Evolutionary conservation across 2,329 filamentous ascomycete species (phyloP).

Genomic region (Monilinia laxa): DNA sequence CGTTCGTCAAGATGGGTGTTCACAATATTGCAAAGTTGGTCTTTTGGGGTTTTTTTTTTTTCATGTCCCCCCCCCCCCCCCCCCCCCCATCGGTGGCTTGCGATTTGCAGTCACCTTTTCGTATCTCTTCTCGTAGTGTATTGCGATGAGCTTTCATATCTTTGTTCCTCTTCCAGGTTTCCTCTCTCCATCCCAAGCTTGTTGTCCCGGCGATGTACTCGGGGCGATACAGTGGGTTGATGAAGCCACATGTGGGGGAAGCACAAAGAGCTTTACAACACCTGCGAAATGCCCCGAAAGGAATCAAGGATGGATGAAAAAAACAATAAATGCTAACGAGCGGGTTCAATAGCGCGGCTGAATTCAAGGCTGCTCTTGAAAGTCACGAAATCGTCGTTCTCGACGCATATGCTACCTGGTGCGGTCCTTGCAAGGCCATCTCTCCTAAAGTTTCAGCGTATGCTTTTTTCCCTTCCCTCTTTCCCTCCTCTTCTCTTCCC

Average conservation of each 20-base stretch:
- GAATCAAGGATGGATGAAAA: neutral
- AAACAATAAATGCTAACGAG: slow-evolving; percentile 29
- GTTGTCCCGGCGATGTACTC: neutral
- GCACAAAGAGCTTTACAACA: neutral
- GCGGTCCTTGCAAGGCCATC: slow-evolving; percentile 91
- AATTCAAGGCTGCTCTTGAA: slow-evolving; percentile 57
- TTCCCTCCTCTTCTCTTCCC: slow-evolving; percentile 15
- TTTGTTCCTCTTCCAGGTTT: neutral
- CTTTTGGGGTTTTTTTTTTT: slow-evolving; percentile 10
- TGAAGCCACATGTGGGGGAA: neutral
- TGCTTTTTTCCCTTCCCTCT: slow-evolving; percentile 37
- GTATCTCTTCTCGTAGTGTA: no score
- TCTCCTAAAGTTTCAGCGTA: slow-evolving; percentile 70
- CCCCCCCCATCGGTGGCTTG: no score
- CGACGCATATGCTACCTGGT: slow-evolving; percentile 89
- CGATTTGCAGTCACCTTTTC: no score
- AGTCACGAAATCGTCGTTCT: slow-evolving; percentile 67
- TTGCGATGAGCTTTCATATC: no score
- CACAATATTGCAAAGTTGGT: slow-evolving; percentile 46
- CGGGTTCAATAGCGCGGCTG: slow-evolving; percentile 49
- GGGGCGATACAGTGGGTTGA: no score
- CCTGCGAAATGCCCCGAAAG: neutral
- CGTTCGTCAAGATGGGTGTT: slow-evolving; percentile 47
- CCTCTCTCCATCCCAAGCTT: neutral
- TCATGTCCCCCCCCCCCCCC: no score